These are phyloP conservation scores for Populus hybrid DNA, from an alignment of 441 rosid genomes.

Conservation along the genomic window DNA sequence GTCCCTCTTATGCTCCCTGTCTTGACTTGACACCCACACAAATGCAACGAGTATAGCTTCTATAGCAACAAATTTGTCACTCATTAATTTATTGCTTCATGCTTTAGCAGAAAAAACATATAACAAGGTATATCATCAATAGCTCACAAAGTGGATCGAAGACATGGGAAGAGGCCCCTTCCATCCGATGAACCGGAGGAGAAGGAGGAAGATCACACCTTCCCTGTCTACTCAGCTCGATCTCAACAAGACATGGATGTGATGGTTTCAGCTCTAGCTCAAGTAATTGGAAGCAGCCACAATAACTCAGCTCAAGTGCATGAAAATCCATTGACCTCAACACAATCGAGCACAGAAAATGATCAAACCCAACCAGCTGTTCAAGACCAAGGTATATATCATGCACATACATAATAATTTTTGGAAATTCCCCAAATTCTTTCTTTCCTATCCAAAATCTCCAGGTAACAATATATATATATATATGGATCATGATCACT, in stretches of 20 bases:
- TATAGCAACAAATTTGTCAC: background rate
- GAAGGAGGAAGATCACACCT: conserved; percentile 35
- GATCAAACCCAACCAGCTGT: conserved; percentile 22
- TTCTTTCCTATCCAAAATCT: background rate
- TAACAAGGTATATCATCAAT: background rate
- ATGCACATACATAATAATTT: background rate
- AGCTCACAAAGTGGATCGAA: conserved; percentile 43
- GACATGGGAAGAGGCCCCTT: conserved; percentile 54
- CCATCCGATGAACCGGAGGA: conserved; percentile 41
- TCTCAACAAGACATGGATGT: conserved; percentile 64
- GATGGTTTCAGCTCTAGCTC: conserved; percentile 75
- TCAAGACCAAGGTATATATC: conserved; percentile 52
- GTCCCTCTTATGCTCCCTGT: background rate
- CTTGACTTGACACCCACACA: background rate
- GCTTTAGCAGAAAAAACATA: background rate
- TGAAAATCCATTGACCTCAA: conserved; percentile 13
- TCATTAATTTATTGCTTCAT: background rate
- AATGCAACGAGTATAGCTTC: background rate
- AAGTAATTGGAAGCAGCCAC: conserved; percentile 57
- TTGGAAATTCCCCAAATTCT: background rate
- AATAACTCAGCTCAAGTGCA: conserved; percentile 26
- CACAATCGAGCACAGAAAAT: conserved; percentile 16
- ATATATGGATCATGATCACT: background rate
- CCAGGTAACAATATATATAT: background rate
- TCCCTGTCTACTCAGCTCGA: conserved; percentile 58